A percentile compares a stretch with the other conserved stretches of the same genome.
Evolutionary conservation across 2,329 filamentous ascomycete genomes (phyloP).

Genomic region (Aphanoascus verrucosus): DNA sequence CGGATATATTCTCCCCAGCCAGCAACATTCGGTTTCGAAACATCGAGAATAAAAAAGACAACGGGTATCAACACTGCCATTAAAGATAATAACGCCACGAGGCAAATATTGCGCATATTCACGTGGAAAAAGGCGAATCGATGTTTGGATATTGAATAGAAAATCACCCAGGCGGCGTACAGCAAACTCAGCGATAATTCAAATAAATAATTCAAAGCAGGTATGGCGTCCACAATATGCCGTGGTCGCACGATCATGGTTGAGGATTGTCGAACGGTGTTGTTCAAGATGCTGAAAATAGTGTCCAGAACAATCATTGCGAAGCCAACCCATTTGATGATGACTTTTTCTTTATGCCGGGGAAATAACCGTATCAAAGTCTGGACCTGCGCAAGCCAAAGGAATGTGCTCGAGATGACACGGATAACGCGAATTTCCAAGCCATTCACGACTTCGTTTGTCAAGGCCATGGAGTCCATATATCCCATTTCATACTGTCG

Average conservation of each 20-base stretch:
- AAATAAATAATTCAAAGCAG: constrained; percentile 82
- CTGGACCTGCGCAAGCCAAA: constrained; percentile 96
- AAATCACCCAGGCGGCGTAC: constrained; percentile 88
- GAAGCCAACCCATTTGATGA: constrained; percentile 98
- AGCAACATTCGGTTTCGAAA: constrained; percentile 71
- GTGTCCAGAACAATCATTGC: constrained; percentile 83
- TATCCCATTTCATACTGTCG: constrained; percentile 67
- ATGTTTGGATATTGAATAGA: constrained; percentile 85
- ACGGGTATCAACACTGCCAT: constrained; percentile 77
- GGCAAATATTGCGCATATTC: constrained; percentile 76
- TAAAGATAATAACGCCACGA: constrained; percentile 69
- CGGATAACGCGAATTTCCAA: constrained; percentile 80
- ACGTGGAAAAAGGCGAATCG: constrained; percentile 83
- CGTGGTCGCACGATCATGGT: constrained; percentile 45
- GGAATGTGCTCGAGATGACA: constrained; percentile 87
- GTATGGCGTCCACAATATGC: constrained; percentile 78
- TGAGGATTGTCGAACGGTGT: constrained; percentile 52
- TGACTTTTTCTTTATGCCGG: constrained; percentile 90
- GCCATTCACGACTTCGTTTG: constrained; percentile 68
- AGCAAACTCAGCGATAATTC: constrained; percentile 75
- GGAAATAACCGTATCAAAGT: constrained; percentile 92
- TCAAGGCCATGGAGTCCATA: constrained; percentile 67
- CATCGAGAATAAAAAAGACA: constrained; percentile 87
- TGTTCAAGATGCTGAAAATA: constrained; percentile 83
- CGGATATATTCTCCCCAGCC: constrained; percentile 92